Evolutionary conservation across 805 yeast species (phyloP), one percentile per base, ranked within the genome.

Genomic region (Lachancea dasiensis): DNA sequence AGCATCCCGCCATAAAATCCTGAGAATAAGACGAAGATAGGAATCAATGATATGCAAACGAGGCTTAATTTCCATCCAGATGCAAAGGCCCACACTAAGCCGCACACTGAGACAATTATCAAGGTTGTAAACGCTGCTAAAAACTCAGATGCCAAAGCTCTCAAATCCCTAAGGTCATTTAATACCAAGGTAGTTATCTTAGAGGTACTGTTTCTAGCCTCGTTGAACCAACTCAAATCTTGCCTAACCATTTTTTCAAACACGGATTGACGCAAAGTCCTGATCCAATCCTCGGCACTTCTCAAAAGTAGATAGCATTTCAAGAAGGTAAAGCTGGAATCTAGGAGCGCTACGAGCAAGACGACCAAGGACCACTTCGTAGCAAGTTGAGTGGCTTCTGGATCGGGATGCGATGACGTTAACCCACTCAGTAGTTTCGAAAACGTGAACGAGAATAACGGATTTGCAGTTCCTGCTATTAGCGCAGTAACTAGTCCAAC

Each of bases 1-100:
- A 81, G 59, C 3, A 76, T 35, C 0, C 53, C 43, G 5, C 84
- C 76, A 56, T 77, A 85, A 1, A 66, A 31, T 0, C 64, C 59
- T 2, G 89, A 72, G 1, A 77, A 51, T 0, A 73, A 18, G 0
- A 74, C 49, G 35, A 84, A 76, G 9, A 78, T 45, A 0, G 95
- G 94, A 10, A 83, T 69, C 56, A 87, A 67, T 0, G 95, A 71
- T 8, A 89, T 50, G 2, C 95, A 94, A 2, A 86, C 92, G 7
- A 90, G 61, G 1, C 96, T 75, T 28, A 92, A 63, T 50, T 81
- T 83, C 97, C 97, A 92, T 0, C 96, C 95, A 8, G 70, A 56
- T 0, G 69, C 70, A 1, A 86, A 44, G 0, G 96, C 78, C 97
- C 97, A 92, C 5, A 76, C 63, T 4, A 79, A 44, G 3, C 96